Base-by-base conservation (phyloP, 257 asterid species). In the Solanum okadae region DNA sequence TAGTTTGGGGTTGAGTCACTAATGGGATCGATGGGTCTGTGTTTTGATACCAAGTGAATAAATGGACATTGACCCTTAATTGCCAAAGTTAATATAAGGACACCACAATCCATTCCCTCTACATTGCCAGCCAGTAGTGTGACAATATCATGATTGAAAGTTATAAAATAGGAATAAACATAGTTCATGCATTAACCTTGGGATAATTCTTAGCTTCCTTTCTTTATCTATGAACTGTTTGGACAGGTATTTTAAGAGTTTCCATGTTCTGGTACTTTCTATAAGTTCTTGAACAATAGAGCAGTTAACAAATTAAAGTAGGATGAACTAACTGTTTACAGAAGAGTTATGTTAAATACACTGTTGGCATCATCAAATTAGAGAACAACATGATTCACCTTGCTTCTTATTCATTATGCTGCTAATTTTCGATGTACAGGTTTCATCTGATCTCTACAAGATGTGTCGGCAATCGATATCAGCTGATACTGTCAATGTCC, bases 371-470 rank as follows among this genome's bases (percentile, higher is more conserved):
- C 10, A 11, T 37, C 83, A 76, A 76, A 82, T 76, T 35, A 52
- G 77, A 40, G 86, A 77, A 56, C 35, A 76, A 10, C 42, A 56
- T 37, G 23, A 77, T 23, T 82, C 44, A 52, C 42, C 25, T 11
- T 82, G 63, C 33, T 88, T 40, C 59, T 9, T 27, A 79, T 27
- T 82, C 42, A 49, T 82, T 49, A 22, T 82, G 83, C 20, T 88
- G 34, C 59, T 88, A 34, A 86, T 67, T 81, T 27, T 72, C 61
- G 40, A 40, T 83, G 86, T 86, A 23, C 94, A 97, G 99, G 98
- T 97, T 87, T 93, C 91, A 49, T 93, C 96, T 76, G 98, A 97
- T 92, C 95, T 97, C 68, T 94, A 94, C 94, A 95, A 95, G 91
- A 88, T 91, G 91, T 94, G 93, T 67, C 91, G 93, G 93, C 92